phyloP scores from a whole-genome alignment of 805 yeast genomes.

The Lipomyces yamanashiensis region DNA sequence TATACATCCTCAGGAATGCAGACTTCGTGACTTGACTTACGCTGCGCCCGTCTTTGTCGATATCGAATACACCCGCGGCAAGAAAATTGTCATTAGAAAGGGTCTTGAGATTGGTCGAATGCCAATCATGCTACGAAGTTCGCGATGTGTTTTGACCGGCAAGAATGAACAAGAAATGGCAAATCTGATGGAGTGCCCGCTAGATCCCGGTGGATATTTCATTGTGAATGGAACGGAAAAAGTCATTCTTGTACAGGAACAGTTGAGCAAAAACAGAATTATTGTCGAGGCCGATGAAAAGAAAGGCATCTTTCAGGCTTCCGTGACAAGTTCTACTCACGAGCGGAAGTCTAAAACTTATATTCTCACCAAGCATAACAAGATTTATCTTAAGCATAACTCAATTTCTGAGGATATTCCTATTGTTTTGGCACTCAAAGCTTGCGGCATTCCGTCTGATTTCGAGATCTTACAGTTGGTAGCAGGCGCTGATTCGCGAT shows the following conservation, averaged over 20 bases:
- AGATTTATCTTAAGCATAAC: slow-evolving; percentile 90
- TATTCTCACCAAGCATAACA: slow-evolving; percentile 88
- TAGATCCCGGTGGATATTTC: slow-evolving; percentile 98
- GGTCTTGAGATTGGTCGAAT: slow-evolving; percentile 95
- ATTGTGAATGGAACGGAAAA: slow-evolving; percentile 98
- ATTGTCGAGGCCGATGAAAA: slow-evolving; percentile 97
- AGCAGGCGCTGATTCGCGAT: slow-evolving; percentile 85
- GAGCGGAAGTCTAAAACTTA: slow-evolving; percentile 97
- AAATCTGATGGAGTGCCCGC: slow-evolving; percentile 84
- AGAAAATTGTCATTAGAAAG: slow-evolving; percentile 85
- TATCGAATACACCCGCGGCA: slow-evolving; percentile 94
- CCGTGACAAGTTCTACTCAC: slow-evolving; percentile 97
- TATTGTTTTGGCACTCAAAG: slow-evolving; percentile 87
- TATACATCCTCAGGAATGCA: slow-evolving; percentile 87
- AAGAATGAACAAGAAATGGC: slow-evolving; percentile 87
- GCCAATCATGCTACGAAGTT: slow-evolving; percentile 98
- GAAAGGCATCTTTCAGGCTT: slow-evolving; percentile 92
- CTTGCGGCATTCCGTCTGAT: slow-evolving; percentile 92
- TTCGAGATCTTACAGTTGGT: slow-evolving; percentile 91
- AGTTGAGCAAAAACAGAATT: slow-evolving; percentile 93
- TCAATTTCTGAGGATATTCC: slow-evolving; percentile 95
- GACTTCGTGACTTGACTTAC: slow-evolving; percentile 93
- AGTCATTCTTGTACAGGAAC: slow-evolving; percentile 95
- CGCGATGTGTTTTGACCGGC: slow-evolving; percentile 84
- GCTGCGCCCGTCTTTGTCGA: slow-evolving; percentile 96